Evolutionary conservation across 345 rosid genomes (phyloP).

Genomic region (Cardamine resedifolia): DNA sequence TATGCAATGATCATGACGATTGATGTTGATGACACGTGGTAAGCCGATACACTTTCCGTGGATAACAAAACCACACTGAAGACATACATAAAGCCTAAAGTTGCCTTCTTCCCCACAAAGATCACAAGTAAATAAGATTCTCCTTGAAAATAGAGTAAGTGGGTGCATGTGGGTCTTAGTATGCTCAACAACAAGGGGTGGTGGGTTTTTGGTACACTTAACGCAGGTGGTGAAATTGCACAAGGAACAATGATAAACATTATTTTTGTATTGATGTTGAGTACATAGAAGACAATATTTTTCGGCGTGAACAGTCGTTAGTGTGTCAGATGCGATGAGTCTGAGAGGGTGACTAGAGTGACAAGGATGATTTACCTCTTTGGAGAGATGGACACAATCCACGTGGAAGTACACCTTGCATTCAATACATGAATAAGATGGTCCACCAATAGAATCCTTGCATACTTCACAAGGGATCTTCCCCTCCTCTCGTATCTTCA

Average conservation of each 20-base stretch:
- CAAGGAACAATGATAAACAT: neutral
- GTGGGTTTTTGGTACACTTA: neutral
- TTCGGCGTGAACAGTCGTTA: neutral
- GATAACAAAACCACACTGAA: neutral
- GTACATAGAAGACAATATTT: neutral
- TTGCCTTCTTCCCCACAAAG: neutral
- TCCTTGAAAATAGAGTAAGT: neutral
- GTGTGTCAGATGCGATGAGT: neutral
- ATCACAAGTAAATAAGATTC: neutral
- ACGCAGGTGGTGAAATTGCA: neutral
- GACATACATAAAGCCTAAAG: neutral
- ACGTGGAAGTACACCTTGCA: neutral
- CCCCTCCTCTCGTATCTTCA: neutral
- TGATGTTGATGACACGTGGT: neutral
- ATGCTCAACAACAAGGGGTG: neutral
- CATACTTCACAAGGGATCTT: neutral
- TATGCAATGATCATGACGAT: conserved; percentile 1
- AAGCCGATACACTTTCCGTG: neutral
- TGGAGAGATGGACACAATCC: neutral
- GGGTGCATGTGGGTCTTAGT: neutral
- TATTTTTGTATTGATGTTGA: rapidly evolving
- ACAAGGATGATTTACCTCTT: conserved; percentile 17
- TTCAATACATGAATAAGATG: neutral
- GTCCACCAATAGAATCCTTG: neutral
- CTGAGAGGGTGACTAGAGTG: conserved; percentile 11